phyloP scores from a whole-genome alignment of 2,329 filamentous ascomycete genomes.

The Magnaporthiopsis incrustans region DNA sequence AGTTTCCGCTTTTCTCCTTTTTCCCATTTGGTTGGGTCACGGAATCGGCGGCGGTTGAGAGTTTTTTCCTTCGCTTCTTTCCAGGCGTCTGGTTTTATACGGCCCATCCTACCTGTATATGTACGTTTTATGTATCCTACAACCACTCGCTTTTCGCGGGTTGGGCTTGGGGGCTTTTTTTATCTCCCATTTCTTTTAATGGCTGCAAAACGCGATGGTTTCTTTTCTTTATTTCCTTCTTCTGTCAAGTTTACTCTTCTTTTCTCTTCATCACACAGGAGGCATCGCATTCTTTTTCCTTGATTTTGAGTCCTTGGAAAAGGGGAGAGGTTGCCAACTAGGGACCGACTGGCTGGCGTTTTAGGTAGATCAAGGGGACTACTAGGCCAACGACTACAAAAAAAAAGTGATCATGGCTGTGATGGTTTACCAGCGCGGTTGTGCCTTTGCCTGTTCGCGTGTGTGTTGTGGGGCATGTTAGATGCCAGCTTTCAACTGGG shows the following conservation, averaged over 20 bases:
- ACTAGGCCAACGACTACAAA: not conserved
- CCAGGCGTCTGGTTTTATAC: not conserved
- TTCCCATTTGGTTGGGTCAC: not conserved
- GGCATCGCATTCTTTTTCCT: not conserved
- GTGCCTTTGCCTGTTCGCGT: not conserved
- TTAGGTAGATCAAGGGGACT: not conserved
- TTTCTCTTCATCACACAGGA: too few species aligned
- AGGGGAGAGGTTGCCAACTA: not conserved
- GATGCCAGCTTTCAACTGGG: too few species aligned
- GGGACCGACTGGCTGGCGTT: not conserved
- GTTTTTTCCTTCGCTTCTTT: too few species aligned
- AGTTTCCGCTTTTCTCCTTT: not conserved
- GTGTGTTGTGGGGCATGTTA: too few species aligned
- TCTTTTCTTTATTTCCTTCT: not conserved
- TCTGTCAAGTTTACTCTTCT: not conserved
- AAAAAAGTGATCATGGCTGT: not conserved
- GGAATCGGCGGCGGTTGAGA: not conserved
- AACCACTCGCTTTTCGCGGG: not conserved
- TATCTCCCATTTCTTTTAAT: not conserved
- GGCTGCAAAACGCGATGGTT: not conserved
- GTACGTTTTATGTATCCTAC: not conserved
- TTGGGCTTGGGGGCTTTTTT: not conserved
- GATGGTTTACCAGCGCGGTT: too few species aligned
- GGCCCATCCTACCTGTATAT: not conserved
- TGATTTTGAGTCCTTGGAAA: not conserved